Percentiles rank a stretch among this genome's conserved stretches.
Evolutionary conservation across 1,284 basidiomycete species (phyloP).

Genomic region (Prillingera fragicola): DNA sequence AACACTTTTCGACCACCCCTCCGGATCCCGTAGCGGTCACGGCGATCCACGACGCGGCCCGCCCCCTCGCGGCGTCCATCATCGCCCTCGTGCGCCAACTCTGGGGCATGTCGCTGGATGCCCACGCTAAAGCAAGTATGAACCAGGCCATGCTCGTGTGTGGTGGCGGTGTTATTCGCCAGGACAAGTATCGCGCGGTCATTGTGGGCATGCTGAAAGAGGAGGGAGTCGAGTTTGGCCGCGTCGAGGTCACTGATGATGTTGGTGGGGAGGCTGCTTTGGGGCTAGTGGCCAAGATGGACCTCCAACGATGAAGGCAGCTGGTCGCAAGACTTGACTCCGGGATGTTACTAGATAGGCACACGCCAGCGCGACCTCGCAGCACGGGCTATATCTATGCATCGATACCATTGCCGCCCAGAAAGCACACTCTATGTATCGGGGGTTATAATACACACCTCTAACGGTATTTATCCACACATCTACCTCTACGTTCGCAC

Average conservation of each 20-base stretch:
- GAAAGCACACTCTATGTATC: too few relatives aligned
- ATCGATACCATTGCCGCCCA: too few relatives aligned
- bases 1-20: constrained; percentile 10
- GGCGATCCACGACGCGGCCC: constrained; percentile 18
- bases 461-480: too few relatives aligned
- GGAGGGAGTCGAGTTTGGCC: constrained; percentile 23
- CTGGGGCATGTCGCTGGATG: background rate
- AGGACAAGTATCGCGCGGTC: constrained; percentile 22
- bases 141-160: constrained; percentile 20
- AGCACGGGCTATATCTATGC: too few relatives aligned
- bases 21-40: constrained; percentile 25
- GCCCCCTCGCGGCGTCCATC: constrained; percentile 18
- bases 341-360: background rate
- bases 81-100: constrained; percentile 24
- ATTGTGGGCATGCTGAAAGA: constrained; percentile 16
- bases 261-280: constrained; percentile 28
- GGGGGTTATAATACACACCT: too few relatives aligned
- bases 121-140: constrained; percentile 2
- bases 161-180: constrained; percentile 31
- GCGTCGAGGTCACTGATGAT: constrained; percentile 21
- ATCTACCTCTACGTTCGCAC: too few relatives aligned
- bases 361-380: too few relatives aligned
- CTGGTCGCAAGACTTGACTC: background rate
- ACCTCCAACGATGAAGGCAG: background rate
- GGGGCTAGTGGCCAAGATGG: constrained; percentile 18